Evolutionary conservation across 306 rosid species (phyloP).

Genomic region (Fragaria vesca): DNA sequence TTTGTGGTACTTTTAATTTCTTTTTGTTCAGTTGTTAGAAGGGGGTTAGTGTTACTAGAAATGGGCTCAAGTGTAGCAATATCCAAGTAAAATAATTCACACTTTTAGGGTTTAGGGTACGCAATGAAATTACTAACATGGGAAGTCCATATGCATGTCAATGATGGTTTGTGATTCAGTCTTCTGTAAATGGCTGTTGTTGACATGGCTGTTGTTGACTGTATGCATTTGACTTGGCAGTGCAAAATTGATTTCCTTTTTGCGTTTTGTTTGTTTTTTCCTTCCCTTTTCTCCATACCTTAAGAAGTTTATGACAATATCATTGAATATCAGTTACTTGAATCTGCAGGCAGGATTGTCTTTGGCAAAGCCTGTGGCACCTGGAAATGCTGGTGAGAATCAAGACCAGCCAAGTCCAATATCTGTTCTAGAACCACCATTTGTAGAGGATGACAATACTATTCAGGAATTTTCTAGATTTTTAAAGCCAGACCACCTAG

Average conservation of each 20-base stretch:
- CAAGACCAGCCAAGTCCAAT: conserved; percentile 86
- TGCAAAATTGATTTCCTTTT: conserved; percentile 14
- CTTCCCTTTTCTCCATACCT: neutral
- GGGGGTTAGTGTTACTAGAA: neutral
- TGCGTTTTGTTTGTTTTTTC: neutral
- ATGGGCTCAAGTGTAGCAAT: neutral
- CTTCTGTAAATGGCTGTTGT: neutral
- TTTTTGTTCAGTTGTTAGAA: neutral
- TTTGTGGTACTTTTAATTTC: neutral
- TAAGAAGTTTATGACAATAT: neutral
- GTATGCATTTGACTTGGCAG: neutral
- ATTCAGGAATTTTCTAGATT: conserved; percentile 40
- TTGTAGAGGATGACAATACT: conserved; percentile 57
- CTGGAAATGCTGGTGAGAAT: conserved; percentile 48
- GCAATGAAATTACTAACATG: neutral
- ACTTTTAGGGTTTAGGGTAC: neutral
- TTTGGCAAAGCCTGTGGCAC: conserved; percentile 39
- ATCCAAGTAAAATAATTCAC: neutral
- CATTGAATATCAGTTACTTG: neutral
- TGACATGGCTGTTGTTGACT: neutral
- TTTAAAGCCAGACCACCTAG: conserved; percentile 42
- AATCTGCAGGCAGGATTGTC: conserved; percentile 62
- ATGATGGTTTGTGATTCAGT: neutral
- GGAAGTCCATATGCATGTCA: neutral
- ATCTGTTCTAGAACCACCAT: conserved; percentile 75